Conservation (phyloP, 2,329 filamentous ascomycete species). For the Bertia moriformis region DNA sequence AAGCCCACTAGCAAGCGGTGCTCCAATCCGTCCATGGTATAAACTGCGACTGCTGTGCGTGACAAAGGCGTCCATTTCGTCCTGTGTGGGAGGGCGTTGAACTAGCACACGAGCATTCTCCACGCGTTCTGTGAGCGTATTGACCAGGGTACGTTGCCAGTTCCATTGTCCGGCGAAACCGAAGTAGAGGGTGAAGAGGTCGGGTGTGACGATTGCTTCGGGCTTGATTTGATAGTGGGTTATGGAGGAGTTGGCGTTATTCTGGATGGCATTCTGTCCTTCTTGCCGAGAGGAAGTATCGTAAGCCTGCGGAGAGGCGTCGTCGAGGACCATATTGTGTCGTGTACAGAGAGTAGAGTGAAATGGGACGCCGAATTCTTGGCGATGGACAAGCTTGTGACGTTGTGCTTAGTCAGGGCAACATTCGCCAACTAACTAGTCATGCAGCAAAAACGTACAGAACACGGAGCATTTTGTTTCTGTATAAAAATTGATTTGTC, state of each 20-base stretch:
- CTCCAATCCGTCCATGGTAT: slow-evolving; percentile 5
- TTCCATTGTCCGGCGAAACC: slow-evolving; percentile 9
- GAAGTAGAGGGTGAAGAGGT: slow-evolving; percentile 11
- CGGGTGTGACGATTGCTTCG: slow-evolving; percentile 10
- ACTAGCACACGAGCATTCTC: slow-evolving; percentile 7
- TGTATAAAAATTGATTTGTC: too few species aligned
- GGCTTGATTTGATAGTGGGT: slow-evolving; percentile 8
- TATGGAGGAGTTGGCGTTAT: too few species aligned
- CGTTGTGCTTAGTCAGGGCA: too few species aligned
- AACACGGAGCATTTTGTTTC: too few species aligned
- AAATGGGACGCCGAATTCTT: too few species aligned
- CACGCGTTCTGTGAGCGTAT: slow-evolving; percentile 1
- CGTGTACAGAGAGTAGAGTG: background rate
- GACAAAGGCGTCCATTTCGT: slow-evolving; percentile 16
- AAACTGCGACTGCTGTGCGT: slow-evolving; percentile 7
- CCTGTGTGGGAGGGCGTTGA: slow-evolving; percentile 13
- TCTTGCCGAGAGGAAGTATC: too few species aligned
- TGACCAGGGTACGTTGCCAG: slow-evolving; percentile 7
- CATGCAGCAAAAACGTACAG: too few species aligned
- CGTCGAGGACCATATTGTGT: slow-evolving; percentile 12
- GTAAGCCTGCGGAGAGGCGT: slow-evolving; percentile 9
- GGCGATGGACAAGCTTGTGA: too few species aligned
- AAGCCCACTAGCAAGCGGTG: background rate
- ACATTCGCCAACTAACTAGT: too few species aligned
- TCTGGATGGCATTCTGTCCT: too few species aligned